phyloP scores from a whole-genome alignment of 2,329 filamentous ascomycete species.

The Colletotrichum sp. region DNA sequence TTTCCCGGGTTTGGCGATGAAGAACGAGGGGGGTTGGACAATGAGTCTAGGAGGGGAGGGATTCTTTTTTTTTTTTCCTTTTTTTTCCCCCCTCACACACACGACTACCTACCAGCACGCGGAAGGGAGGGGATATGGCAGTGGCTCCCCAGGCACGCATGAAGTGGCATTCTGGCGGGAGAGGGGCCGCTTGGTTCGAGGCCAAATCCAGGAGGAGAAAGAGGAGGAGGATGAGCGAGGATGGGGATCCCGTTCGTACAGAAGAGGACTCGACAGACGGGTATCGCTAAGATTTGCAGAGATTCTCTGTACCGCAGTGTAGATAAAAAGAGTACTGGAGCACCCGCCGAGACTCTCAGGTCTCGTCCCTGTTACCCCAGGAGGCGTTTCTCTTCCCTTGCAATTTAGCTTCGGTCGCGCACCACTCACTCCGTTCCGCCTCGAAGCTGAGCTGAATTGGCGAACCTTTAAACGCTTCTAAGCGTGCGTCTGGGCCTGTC shows the following conservation, averaged over 20 bases:
- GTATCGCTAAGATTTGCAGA: neutral
- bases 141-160: neutral
- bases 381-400: constrained; percentile 7
- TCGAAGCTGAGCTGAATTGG: constrained; percentile 1
- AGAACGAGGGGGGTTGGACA: neutral
- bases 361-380: constrained; percentile 4
- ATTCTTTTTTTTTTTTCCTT: neutral
- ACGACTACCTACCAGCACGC: neutral
- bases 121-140: neutral
- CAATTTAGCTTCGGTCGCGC: neutral
- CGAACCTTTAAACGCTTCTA: neutral
- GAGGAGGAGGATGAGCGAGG: neutral
- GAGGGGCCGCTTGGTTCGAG: neutral
- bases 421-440: neutral
- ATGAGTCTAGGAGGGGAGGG: neutral
- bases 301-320: neutral
- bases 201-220: neutral
- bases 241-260: neutral
- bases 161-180: neutral
- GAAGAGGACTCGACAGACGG: neutral
- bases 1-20: constrained; percentile 30
- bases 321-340: constrained; percentile 19
- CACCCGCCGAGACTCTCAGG: constrained; percentile 17
- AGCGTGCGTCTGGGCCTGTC: neutral
- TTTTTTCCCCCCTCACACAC: neutral